Percentiles rank a stretch among this genome's conserved stretches.
Conservation (phyloP, 2,329 filamentous ascomycete species). For the Botrytis squamosa region DNA sequence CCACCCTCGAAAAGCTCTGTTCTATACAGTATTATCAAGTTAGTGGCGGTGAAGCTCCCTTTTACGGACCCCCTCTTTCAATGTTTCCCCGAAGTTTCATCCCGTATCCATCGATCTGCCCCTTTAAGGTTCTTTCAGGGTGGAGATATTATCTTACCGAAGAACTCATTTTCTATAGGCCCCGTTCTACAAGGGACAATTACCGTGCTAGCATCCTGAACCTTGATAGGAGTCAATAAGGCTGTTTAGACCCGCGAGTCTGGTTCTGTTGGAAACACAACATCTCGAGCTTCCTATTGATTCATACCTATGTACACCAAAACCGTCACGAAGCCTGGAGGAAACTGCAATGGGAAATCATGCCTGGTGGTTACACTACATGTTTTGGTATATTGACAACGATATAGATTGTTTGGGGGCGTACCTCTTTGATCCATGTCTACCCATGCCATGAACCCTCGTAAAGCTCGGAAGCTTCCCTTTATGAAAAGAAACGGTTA, state of each 20-base stretch:
- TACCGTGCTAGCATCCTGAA: background rate
- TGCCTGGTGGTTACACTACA: background rate
- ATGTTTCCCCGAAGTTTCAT: constrained; percentile 5
- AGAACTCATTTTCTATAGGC: background rate
- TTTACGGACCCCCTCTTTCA: background rate
- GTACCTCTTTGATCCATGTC: background rate
- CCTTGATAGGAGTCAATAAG: background rate
- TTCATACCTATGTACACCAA: background rate
- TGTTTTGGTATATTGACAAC: background rate
- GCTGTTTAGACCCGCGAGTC: constrained; percentile 5
- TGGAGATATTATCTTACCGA: background rate
- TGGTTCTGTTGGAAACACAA: background rate
- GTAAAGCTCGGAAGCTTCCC: background rate
- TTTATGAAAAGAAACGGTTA: background rate
- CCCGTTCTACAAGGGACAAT: background rate
- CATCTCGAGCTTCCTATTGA: background rate
- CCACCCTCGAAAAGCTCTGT: background rate
- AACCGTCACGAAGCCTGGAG: background rate
- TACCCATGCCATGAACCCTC: background rate
- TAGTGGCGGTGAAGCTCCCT: background rate
- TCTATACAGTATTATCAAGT: background rate
- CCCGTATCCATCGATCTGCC: constrained; percentile 1
- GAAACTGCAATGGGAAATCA: background rate
- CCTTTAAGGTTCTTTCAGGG: background rate
- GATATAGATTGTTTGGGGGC: background rate